phyloP scores from a whole-genome alignment of 805 yeast species.

The Cyberlindnera americana region DNA sequence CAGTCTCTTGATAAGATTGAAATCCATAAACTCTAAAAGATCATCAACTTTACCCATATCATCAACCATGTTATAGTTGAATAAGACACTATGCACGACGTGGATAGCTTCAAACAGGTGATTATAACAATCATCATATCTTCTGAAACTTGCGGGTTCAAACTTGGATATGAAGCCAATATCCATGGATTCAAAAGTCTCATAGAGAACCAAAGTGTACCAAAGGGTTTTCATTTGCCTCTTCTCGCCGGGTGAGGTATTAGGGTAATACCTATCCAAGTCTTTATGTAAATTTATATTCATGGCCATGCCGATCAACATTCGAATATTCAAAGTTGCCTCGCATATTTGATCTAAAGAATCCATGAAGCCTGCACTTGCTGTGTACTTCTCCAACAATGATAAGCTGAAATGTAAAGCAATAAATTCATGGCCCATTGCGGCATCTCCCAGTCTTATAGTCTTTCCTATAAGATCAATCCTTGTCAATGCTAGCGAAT shows the following conservation, averaged over 20 bases:
- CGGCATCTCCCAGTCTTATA: conserved; percentile 10
- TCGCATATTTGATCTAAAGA: conserved; percentile 16
- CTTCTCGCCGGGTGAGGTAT: conserved; percentile 7
- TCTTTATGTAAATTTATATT: conserved; percentile 12
- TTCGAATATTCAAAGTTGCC: conserved; percentile 9
- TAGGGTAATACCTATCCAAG: conserved; percentile 13
- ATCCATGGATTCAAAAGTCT: conserved; percentile 17
- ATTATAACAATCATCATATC: conserved; percentile 17
- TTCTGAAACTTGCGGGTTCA: conserved; percentile 15
- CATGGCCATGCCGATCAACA: conserved; percentile 14
- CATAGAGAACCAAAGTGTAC: conserved; percentile 16
- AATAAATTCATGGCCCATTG: conserved; percentile 9
- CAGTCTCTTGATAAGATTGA: conserved; percentile 8
- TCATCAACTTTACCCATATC: conserved; percentile 19
- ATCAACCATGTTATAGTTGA: conserved; percentile 17
- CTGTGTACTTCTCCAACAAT: conserved; percentile 16
- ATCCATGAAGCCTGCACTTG: conserved; percentile 16
- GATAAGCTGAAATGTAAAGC: conserved; percentile 5
- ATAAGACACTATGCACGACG: conserved; percentile 13
- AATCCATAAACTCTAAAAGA: conserved; percentile 14
- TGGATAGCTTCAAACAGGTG: conserved; percentile 15
- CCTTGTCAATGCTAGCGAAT: conserved; percentile 13
- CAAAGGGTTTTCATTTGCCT: conserved; percentile 17
- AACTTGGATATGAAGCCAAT: conserved; percentile 18
- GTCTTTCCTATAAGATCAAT: conserved; percentile 10